Evolutionary conservation across 345 rosid species (phyloP).

Genomic region (Citrus sp.): DNA sequence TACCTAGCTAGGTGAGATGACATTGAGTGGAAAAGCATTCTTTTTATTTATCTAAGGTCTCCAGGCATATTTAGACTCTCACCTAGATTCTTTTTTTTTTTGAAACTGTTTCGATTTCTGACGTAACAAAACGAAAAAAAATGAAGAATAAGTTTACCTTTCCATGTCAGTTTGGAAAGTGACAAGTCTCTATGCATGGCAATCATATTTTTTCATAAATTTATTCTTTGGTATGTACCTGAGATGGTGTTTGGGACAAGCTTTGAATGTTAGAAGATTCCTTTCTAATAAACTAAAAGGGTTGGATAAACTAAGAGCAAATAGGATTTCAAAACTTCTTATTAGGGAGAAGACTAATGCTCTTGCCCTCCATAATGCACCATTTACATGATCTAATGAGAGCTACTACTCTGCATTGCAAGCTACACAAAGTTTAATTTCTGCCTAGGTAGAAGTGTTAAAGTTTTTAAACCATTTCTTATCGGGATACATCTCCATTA

Average conservation of each 20-base stretch:
- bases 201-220: not conserved
- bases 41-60: not conserved
- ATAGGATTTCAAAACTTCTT: not conserved
- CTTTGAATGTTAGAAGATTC: not conserved
- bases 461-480: not conserved
- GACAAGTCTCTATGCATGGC: not conserved
- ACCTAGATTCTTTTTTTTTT: not conserved
- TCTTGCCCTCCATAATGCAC: not conserved
- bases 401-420: not conserved
- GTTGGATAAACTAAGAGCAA: not conserved
- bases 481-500: not conserved
- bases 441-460: not conserved
- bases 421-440: not conserved
- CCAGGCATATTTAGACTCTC: not conserved
- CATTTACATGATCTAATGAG: not conserved
- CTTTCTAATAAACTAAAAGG: not conserved
- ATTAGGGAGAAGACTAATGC: not conserved
- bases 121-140: not conserved
- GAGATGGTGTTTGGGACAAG: not conserved
- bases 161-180: not conserved
- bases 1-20: not conserved
- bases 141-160: not conserved
- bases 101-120: not conserved
- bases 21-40: not conserved
- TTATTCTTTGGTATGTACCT: not conserved